Evolutionary conservation across 1,284 basidiomycete species (phyloP), one percentile per base, ranked within the genome.

Genomic region (Jaminaea rosea): DNA sequence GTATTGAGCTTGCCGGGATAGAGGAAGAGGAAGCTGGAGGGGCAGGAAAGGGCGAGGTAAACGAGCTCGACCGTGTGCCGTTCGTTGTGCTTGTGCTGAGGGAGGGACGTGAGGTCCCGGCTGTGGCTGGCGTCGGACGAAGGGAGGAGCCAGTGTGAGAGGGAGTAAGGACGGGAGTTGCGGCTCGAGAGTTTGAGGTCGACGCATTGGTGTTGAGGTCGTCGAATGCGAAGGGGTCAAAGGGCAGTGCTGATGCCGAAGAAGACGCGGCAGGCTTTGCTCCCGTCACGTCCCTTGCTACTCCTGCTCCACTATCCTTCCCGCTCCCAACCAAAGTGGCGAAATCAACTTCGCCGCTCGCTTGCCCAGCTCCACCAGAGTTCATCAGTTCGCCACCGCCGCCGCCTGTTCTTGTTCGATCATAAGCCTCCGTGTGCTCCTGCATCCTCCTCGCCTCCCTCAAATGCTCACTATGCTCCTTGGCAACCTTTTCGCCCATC

Each of bases 401-500:
- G 7, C 27, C 11, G 2, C 29, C 34, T 4, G 29, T 11, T 26
- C 23, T 19, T 4, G 36, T 44, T 5, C 37, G 39, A 2, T 55
- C 60, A 28, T 67, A 67, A 34, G 52, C 55, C 32, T 69, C 61
- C 13, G 65, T 64, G 26, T 71, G 68, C 11, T 69, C 63, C 53
- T 68, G 56, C 56, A 70, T 60, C 15, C 61, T 26, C 44, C 53
- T 61, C 24, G 58, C 51, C 42, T 71, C 67, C 23, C 45, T 46
- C 28, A 71, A 45, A 34, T 59, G 52, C 9, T 32, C 37, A 11
- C 24, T 78, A 63, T 92, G 89, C 71, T 93, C 89, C 60, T 81
- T 81, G 75, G 89, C 86, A 8, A 93, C 89, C 10, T 88, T 81
- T 26, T 85, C 83, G 15, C 85, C 83, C 49, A 78, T 71, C 19